phyloP scores from a whole-genome alignment of 2,329 filamentous ascomycete species.

The Fusarium dlaminii region DNA sequence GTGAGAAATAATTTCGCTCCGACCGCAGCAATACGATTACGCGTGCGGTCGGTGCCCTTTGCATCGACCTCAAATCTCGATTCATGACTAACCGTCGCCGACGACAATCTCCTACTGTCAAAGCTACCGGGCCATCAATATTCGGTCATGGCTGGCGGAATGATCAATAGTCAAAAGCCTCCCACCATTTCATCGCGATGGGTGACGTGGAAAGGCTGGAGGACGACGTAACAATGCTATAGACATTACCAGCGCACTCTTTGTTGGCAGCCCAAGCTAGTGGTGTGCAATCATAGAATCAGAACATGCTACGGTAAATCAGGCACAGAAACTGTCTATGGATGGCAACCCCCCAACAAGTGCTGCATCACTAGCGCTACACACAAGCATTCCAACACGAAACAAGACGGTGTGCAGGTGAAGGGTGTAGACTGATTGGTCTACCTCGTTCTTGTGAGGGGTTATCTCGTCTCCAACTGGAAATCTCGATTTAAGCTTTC shows the following conservation, averaged over 20 bases:
- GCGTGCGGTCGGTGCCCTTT: background rate
- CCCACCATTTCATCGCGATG: background rate
- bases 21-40: background rate
- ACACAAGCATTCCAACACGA: constrained; percentile 13
- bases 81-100: background rate
- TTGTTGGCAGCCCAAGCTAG: background rate
- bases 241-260: background rate
- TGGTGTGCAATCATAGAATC: constrained; percentile 2
- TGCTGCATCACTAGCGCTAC: constrained; percentile 21
- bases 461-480: constrained; percentile 5
- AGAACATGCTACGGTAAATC: background rate
- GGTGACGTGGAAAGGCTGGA: background rate
- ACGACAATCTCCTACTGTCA: background rate
- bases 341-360: constrained; percentile 12
- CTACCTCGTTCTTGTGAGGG: background rate
- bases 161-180: background rate
- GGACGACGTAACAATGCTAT: background rate
- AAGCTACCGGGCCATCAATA: background rate
- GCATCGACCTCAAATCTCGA: background rate
- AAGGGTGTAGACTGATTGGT: constrained; percentile 24
- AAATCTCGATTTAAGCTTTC: constrained; percentile 29
- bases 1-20: background rate
- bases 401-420: background rate
- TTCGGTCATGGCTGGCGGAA: background rate
- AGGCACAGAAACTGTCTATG: background rate